A percentile compares a stretch with the other conserved stretches of the same genome.
phyloP scores from a whole-genome alignment of 129 eudicot genomes.

The Flaveria linearis region DNA sequence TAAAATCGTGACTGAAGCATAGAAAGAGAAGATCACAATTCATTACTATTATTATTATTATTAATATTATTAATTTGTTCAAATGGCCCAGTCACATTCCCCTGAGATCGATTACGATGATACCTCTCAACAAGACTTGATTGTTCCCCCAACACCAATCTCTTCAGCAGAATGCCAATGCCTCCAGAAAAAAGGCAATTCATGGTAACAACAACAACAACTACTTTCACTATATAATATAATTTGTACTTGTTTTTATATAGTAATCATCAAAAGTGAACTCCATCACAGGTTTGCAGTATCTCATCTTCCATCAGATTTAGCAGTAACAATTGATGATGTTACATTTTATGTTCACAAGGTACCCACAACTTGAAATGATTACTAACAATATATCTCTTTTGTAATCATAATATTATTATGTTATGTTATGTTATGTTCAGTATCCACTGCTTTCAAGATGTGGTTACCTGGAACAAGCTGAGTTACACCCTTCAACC shows the following conservation, averaged over 20 bases:
- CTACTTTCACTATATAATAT: no score
- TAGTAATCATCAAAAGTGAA: background rate
- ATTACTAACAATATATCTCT: background rate
- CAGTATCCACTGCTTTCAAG: conserved; percentile 68
- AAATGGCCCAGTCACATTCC: conserved; percentile 27
- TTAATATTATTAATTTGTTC: background rate
- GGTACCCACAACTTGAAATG: conserved; percentile 35
- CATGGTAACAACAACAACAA: conserved; percentile 47
- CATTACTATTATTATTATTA: background rate
- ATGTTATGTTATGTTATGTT: background rate
- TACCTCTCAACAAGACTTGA: conserved; percentile 28
- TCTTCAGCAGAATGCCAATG: conserved; percentile 48
- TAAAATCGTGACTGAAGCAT: no score
- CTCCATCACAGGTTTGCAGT: conserved; percentile 51
- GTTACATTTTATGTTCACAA: conserved; percentile 73
- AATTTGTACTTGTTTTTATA: background rate
- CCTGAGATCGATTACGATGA: conserved; percentile 36
- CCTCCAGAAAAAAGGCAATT: conserved; percentile 59
- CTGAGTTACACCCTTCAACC: conserved; percentile 40
- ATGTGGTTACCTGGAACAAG: conserved; percentile 58
- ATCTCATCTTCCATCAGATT: conserved; percentile 68
- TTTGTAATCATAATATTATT: no score
- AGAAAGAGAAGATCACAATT: no score
- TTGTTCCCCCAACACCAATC: conserved; percentile 38
- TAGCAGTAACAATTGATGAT: conserved; percentile 61